A percentile compares a stretch with the other conserved stretches of the same genome.
phyloP scores from a whole-genome alignment of 257 asterid genomes.

The Plantago elongata region DNA sequence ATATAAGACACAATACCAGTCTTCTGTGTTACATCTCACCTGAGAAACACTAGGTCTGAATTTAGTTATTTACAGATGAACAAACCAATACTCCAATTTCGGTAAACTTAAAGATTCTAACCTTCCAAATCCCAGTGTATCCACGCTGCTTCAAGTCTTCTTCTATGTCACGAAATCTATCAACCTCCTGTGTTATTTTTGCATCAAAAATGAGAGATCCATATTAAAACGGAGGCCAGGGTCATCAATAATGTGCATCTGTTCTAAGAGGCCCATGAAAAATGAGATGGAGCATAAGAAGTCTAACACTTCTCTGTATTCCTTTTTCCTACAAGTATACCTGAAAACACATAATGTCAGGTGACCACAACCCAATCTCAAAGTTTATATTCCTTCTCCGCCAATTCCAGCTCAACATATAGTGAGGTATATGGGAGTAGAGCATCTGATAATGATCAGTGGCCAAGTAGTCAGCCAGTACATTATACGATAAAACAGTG shows the following conservation, averaged over 20 bases:
- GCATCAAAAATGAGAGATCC: slow-evolving; percentile 16
- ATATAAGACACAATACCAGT: too few relatives aligned
- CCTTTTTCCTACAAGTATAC: slow-evolving; percentile 27
- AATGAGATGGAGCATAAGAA: neutral
- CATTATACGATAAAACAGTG: slow-evolving; percentile 82
- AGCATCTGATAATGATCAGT: slow-evolving; percentile 60
- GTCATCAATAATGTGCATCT: neutral
- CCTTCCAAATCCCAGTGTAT: slow-evolving; percentile 97
- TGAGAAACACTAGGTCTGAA: neutral
- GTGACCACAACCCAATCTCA: slow-evolving; percentile 98
- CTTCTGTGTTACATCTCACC: neutral
- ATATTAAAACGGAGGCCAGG: slow-evolving; percentile 14
- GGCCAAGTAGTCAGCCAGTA: slow-evolving; percentile 84
- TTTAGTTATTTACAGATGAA: too few relatives aligned
- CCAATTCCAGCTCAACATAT: slow-evolving; percentile 86
- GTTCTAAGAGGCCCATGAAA: neutral
- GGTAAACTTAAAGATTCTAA: slow-evolving; percentile 15
- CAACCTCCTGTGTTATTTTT: slow-evolving; percentile 70
- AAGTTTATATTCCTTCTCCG: slow-evolving; percentile 69
- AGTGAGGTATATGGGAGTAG: slow-evolving; percentile 71
- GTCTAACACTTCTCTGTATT: neutral
- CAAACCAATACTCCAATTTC: slow-evolving; percentile 1
- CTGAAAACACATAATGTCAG: slow-evolving; percentile 94
- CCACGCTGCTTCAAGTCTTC: slow-evolving; percentile 67
- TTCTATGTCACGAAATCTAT: slow-evolving; percentile 78